Base-by-base conservation (phyloP, 75 land plant genomes). In the Pinus taeda region DNA sequence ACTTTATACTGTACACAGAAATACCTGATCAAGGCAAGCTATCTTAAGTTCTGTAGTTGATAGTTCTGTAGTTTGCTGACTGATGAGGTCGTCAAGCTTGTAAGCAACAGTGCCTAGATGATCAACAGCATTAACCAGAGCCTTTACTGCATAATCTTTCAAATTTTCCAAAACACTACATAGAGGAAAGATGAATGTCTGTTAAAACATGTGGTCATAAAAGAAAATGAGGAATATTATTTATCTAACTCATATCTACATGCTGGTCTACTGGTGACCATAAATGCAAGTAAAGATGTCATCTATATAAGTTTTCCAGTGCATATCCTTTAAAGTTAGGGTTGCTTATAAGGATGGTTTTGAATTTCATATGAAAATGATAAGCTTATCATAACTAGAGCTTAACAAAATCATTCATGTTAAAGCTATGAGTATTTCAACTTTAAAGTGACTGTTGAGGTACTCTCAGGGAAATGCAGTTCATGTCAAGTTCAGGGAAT, bases 91-190 rank as follows among this genome's bases (percentile, higher is more conserved):
- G 64, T 86, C 88, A 36, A 97, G 85, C 73, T 97, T 97, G 86
- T 84, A 92, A 30, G 99, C 98, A 80, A 97, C 98, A 75, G 99
- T 97, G 15, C 99, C 99, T 79, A 97, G 87, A 81, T 97, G 95
- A 79, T 97, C 99, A 76, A 97, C 96, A 81, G 98, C 98, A 97
- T 97, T 97, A 18, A 97, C 99, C 64, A 97, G 84, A 63, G 99
- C 98, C 81, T 92, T 79, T 15, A 97, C 98, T 53, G 98, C 87
- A 83, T 97, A 95, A 76, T 95, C 96, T 81, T 97, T 97, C 69
- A 97, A 84, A 80, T 97, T 97, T 74, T 97, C 98, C 49, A 97
- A 78, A 36, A 97, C 99, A 86, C 98, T 97, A 80, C 79, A 75
- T 1, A 75, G 17, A 70, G 3, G 60, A 80, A n/a, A 18, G 49